Conservation (phyloP, 345 rosid species). For the Hypericum androsaemum region DNA sequence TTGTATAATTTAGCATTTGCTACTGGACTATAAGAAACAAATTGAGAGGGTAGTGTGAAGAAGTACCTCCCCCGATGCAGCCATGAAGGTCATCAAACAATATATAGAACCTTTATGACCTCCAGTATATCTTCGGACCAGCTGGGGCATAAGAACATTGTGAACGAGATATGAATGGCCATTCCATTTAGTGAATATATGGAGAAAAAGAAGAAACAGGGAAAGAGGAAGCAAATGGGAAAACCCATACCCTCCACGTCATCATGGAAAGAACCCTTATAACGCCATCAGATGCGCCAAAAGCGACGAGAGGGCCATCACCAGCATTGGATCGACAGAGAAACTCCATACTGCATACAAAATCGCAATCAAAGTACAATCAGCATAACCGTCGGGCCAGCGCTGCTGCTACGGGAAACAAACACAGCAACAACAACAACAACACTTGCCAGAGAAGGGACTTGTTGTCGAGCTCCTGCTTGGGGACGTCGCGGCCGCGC, state of each 20-base stretch:
- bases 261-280: constrained; percentile 99
- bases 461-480: constrained; percentile 90
- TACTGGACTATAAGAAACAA: background rate
- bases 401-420: too few relatives aligned
- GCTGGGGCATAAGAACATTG: constrained; percentile 44
- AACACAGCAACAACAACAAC: background rate
- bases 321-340: constrained; percentile 69
- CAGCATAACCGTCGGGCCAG: background rate
- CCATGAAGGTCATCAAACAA: constrained; percentile 97
- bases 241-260: constrained; percentile 80
- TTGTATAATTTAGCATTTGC: background rate
- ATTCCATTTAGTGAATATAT: background rate
- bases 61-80: constrained; percentile 92
- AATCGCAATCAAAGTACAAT: background rate
- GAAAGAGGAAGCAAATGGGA: constrained; percentile 7
- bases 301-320: constrained; percentile 96
- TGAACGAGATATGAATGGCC: constrained; percentile 2
- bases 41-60: background rate
- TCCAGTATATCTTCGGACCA: constrained; percentile 87
- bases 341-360: constrained; percentile 75
- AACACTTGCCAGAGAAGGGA: constrained; percentile 77
- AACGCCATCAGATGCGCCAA: constrained; percentile 96
- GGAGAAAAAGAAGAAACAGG: background rate
- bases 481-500: constrained; percentile 98
- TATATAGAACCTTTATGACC: constrained; percentile 94